A percentile compares a stretch with the other conserved stretches of the same genome.
These are phyloP conservation scores for Trichophyton rubrum DNA, from an alignment of 2,329 filamentous ascomycete species.

Conservation along the genomic window DNA sequence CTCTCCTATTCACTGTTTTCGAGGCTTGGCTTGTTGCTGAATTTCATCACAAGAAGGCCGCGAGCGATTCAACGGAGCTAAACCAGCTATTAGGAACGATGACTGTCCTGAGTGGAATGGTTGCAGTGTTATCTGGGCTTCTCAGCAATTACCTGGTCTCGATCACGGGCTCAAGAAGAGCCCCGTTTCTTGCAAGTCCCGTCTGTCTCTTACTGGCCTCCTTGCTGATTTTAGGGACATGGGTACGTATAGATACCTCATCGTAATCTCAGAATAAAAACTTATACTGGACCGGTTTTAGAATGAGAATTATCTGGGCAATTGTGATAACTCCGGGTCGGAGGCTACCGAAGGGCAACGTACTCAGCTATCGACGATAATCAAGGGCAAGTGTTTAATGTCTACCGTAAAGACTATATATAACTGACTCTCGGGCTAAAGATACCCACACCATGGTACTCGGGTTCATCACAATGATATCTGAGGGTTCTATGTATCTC, in stretches of 20 bases:
- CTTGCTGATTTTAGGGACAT: slow-evolving; percentile 8
- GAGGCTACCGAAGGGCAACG: background rate
- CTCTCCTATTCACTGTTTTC: slow-evolving; percentile 46
- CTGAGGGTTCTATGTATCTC: slow-evolving; percentile 51
- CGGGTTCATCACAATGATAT: slow-evolving; percentile 38
- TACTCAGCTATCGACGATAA: background rate
- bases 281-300: background rate
- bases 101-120: slow-evolving; percentile 42
- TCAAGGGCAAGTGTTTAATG: background rate
- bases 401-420: background rate
- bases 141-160: slow-evolving; percentile 41
- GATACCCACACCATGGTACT: slow-evolving; percentile 42
- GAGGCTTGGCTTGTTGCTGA: slow-evolving; percentile 52
- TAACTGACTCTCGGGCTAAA: background rate
- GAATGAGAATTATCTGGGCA: background rate
- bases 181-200: slow-evolving; percentile 42
- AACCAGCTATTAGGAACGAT: slow-evolving; percentile 42
- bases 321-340: background rate
- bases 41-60: slow-evolving; percentile 38
- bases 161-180: slow-evolving; percentile 37
- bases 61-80: slow-evolving; percentile 34
- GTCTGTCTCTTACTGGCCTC: slow-evolving; percentile 11
- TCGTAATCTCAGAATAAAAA: background rate
- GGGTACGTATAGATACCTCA: slow-evolving; percentile 9
- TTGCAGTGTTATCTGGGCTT: slow-evolving; percentile 44